phyloP scores from a whole-genome alignment of 2,329 filamentous ascomycete species.

The Periglandula ipomoeae region DNA sequence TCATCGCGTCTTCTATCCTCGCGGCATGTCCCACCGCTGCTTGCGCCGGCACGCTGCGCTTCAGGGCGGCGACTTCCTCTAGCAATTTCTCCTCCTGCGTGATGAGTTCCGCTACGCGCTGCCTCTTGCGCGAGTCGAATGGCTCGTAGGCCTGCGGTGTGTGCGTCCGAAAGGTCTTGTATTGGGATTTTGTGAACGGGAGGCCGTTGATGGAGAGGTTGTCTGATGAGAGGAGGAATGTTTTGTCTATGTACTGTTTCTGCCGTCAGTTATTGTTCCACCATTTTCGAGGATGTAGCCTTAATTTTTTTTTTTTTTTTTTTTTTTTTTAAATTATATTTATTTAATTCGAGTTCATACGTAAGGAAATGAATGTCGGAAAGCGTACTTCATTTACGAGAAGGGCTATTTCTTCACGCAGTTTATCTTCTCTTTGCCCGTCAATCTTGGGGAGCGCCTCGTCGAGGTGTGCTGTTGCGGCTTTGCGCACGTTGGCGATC shows the following conservation, averaged over 20 bases:
- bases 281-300: background rate
- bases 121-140: constrained; percentile 50
- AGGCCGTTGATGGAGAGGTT: constrained; percentile 58
- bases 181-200: constrained; percentile 30
- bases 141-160: constrained; percentile 41
- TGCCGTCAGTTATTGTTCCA: too few species aligned
- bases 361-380: background rate
- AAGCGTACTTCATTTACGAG: constrained; percentile 46
- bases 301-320: background rate
- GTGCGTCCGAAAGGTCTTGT: constrained; percentile 24
- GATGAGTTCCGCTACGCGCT: constrained; percentile 50
- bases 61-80: constrained; percentile 53
- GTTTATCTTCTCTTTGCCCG: constrained; percentile 40
- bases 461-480: constrained; percentile 58
- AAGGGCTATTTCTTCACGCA: constrained; percentile 49
- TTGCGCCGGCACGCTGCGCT: constrained; percentile 39
- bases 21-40: constrained; percentile 35
- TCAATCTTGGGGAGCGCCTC: constrained; percentile 59
- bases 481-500: constrained; percentile 57
- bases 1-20: constrained; percentile 28
- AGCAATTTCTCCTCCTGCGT: constrained; percentile 55
- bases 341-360: background rate
- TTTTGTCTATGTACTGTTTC: constrained; percentile 49
- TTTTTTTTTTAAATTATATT: background rate
- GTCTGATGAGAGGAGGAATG: constrained; percentile 47